Evolutionary conservation across 352 stramenopile species (phyloP).

Genomic region (Globisporangium rhizosaccharum): DNA sequence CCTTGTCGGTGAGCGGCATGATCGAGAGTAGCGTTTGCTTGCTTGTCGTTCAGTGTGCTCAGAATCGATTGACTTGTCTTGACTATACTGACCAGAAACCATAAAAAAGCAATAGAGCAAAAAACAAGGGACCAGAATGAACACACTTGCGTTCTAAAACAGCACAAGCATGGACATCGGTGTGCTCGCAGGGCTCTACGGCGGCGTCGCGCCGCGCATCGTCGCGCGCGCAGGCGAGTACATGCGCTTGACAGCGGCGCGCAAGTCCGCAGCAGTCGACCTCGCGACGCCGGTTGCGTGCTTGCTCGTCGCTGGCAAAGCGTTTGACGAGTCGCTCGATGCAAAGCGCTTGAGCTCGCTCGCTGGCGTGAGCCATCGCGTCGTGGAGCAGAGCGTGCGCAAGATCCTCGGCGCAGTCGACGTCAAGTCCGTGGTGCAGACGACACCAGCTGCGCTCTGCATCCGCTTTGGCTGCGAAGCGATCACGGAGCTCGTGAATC

Average conservation of each 20-base stretch:
- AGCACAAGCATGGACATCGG: slow-evolving; percentile 44
- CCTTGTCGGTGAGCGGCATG: too few relatives aligned
- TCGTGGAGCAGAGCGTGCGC: slow-evolving; percentile 41
- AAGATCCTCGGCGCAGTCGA: slow-evolving; percentile 51
- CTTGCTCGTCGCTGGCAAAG: slow-evolving; percentile 50
- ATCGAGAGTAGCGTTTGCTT: too few relatives aligned
- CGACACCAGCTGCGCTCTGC: slow-evolving; percentile 48
- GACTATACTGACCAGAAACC: too few relatives aligned
- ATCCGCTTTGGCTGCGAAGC: slow-evolving; percentile 68
- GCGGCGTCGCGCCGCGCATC: slow-evolving; percentile 45
- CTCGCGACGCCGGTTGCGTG: slow-evolving; percentile 51
- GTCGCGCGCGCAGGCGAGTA: slow-evolving; percentile 47
- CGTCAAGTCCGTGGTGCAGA: slow-evolving; percentile 36
- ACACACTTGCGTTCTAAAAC: slow-evolving; percentile 12
- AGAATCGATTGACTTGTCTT: too few relatives aligned
- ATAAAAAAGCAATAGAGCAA: too few relatives aligned
- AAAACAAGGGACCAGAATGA: neutral
- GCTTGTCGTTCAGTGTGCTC: too few relatives aligned
- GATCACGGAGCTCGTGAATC: slow-evolving; percentile 55
- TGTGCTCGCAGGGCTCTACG: slow-evolving; percentile 37
- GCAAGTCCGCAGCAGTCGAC: slow-evolving; percentile 25
- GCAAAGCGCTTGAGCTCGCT: slow-evolving; percentile 33
- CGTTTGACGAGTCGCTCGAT: slow-evolving; percentile 47
- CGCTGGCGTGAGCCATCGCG: slow-evolving; percentile 29
- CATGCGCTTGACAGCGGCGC: slow-evolving; percentile 39